Evolutionary conservation across 2,329 filamentous ascomycete species (phyloP), one percentile per base, ranked within the genome.

Genomic region (Penicillium sp.): DNA sequence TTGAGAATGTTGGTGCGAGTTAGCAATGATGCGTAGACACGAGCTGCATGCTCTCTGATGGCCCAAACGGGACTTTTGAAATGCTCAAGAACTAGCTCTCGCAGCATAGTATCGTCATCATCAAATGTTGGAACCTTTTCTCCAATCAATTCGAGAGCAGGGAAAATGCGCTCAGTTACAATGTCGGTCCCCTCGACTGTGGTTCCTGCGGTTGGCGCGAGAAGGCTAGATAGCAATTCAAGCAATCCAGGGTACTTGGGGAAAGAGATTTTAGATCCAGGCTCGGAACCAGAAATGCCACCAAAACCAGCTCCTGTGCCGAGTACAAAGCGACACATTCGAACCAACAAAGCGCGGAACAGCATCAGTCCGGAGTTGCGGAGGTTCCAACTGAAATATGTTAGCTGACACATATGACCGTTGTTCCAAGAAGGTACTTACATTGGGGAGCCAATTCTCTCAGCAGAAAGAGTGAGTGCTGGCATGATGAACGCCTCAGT

Each of bases 281-380:
- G 69, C 39, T 79, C 76, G 3, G 74, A 50, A 77, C 82, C 71
- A 82, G 73, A 74, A 23, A 48, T 52, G 19, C 74, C 74, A 19
- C 74, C 72, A 35, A 77, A 75, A 6, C 88, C 67, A 82, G 87
- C 48, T 75, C 78, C 69, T 73, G 50, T 73, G 65, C 64, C 77
- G 62, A 54, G 71, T 54, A 60, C 70, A 62, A 59, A 72, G 60
- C 61, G 73, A 62, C 65, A 82, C 79, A 74, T 84, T 72, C 75
- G 92, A 78, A 80, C 91, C 74, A 96, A 90, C 5, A 97, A 80
- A 60, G 92, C 91, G 54, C 93, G 87, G 62, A 98, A 87, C 7
- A 99, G 85, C 77, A 98, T 89, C 33, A 98, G 77, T 2, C 92
- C 92, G 64, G 92, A 97, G 72, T 99, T 99, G 1, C 93, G 88